These are phyloP conservation scores for Neurospora discreta DNA, from an alignment of 495 filamentous ascomycete species.

Conservation along the genomic window DNA sequence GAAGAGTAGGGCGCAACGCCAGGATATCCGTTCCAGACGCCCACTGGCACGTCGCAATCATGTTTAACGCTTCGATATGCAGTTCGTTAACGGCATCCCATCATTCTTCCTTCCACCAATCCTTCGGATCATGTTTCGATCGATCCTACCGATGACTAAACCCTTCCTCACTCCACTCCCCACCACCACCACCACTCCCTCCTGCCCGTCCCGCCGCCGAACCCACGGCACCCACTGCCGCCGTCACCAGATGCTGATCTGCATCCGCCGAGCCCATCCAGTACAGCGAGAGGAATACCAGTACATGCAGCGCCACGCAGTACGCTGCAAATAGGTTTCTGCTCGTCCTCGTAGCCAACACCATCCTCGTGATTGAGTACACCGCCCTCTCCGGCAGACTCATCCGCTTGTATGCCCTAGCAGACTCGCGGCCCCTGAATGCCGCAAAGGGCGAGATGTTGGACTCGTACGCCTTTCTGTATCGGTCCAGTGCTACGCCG, in stretches of 20 bases:
- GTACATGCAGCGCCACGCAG: slow-evolving; percentile 74
- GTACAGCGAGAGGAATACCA: slow-evolving; percentile 79
- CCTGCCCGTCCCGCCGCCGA: slow-evolving; percentile 8
- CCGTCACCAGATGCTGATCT: slow-evolving; percentile 20
- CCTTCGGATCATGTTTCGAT: background rate
- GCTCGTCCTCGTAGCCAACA: slow-evolving; percentile 81
- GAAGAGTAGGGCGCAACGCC: background rate
- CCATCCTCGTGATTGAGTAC: slow-evolving; percentile 81
- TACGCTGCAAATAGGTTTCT: slow-evolving; percentile 94
- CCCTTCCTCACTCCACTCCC: slow-evolving; percentile 28
- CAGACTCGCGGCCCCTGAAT: slow-evolving; percentile 83
- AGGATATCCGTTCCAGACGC: background rate
- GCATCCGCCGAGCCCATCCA: slow-evolving; percentile 54
- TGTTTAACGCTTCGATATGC: background rate
- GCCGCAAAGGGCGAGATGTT: slow-evolving; percentile 93
- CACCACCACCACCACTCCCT: slow-evolving; percentile 4
- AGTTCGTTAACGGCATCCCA: background rate
- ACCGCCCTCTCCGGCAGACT: slow-evolving; percentile 79
- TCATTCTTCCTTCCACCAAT: background rate
- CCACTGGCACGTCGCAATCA: background rate
- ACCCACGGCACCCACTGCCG: slow-evolving; percentile 13
- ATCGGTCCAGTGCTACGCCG: slow-evolving; percentile 69
- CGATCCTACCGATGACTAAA: slow-evolving; percentile 22
- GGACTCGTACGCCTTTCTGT: slow-evolving; percentile 86
- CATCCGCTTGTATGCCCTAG: slow-evolving; percentile 92